Evolutionary conservation across 176 grass and related monocot genomes (phyloP).

Genomic region (Phyllostachys edulis): DNA sequence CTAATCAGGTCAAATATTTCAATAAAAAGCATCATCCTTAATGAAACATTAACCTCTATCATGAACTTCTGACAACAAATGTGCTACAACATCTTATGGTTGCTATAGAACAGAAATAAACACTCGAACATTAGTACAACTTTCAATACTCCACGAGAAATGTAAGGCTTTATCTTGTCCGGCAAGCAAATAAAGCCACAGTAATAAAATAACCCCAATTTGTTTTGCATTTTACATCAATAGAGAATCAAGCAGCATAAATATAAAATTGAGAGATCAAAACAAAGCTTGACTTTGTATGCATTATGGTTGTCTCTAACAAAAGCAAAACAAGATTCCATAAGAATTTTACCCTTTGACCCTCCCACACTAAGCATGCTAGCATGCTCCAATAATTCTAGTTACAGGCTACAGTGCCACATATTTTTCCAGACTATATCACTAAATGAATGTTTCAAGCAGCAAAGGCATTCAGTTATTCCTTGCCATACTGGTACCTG

Average conservation of each 20-base stretch:
- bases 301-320: background rate
- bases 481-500: slow-evolving; percentile 51
- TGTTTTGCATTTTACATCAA: background rate
- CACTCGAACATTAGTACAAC: background rate
- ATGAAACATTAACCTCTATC: background rate
- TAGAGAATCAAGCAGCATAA: background rate
- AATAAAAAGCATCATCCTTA: background rate
- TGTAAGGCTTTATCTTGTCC: background rate
- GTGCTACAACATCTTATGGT: background rate
- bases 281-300: background rate
- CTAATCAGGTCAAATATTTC: background rate
- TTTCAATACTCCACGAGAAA: background rate
- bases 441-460: slow-evolving; percentile 11
- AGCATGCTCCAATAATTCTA: background rate
- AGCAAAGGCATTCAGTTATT: background rate
- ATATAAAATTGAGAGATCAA: slow-evolving; percentile 15
- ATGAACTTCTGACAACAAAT: background rate
- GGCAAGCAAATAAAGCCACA: background rate
- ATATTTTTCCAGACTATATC: background rate
- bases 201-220: background rate
- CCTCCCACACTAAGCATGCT: background rate
- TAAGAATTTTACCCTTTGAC: background rate
- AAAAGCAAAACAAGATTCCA: background rate
- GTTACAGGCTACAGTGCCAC: background rate
- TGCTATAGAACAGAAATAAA: background rate